Evolutionary conservation across 2,329 filamentous ascomycete genomes (phyloP), one percentile per base, ranked within the genome.

Genomic region (Leptographium radiaticola): DNA sequence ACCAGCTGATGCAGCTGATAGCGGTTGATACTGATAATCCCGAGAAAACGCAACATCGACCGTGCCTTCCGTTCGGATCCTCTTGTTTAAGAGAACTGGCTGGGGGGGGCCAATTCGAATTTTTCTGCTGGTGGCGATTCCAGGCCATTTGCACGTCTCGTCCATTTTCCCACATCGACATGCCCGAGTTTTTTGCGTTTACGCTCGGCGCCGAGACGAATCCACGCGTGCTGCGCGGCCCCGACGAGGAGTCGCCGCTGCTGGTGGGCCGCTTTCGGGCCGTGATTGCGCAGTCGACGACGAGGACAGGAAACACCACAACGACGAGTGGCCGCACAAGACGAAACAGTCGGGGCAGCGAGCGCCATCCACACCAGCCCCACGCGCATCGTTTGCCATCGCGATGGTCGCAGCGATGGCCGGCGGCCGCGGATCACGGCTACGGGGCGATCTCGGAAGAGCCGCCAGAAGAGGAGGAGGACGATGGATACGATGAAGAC

Each of bases 171-270:
- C 25, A 2, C 18, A 34, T 42, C 48, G 2, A 6, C 18, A 83
- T 84, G 80, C 78, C 81, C 63, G 73, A 75, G 62, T 81, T 84
- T 72, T 84, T 85, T 69, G 73, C 76, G 65, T 85, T 85, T 68
- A 81, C 81, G 58, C 80, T 81, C 63, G 81, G 81, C 65, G 75
- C 70, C 62, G 81, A 84, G 68, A 75, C 79, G 58, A 74, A 71
- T 61, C 69, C 71, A 56, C 72, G 72, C 51, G 71, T 73, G 57
- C 72, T 51, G 39, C 49, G 49, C 25, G 39, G 72, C 55, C 63
- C 67, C 52, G 66, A 64, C 52, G 66, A 63, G 49, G 76, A 83
- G 62, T 70, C 77, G 44, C 78, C 80, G 18, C 80, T 81, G 30
- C 68, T 84, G 10, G 75, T 84, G 2, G 81, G 81, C 57, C 78